Evolutionary conservation across 2,329 filamentous ascomycete species (phyloP), one percentile per base, ranked within the genome.

Genomic region (Myriangium duriaei): DNA sequence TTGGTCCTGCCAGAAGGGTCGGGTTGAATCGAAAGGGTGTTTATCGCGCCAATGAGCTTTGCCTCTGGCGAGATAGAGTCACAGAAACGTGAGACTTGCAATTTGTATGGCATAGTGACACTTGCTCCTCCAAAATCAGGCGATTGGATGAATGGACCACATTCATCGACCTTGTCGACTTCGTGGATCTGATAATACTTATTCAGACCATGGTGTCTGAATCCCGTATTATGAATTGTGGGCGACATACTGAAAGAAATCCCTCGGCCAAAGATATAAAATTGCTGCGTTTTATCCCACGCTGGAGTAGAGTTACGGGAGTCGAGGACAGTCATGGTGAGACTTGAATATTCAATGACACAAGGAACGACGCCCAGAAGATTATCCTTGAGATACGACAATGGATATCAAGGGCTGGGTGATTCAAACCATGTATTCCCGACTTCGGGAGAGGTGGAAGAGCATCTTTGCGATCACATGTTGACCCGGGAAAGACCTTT

Each of bases 21-120:
- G n/a, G n/a, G 62, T 14, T 71, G 65, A 32, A 82, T 56, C 62
- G 80, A 87, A 37, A 88, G 69, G 1, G 82, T 88, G 64, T 91
- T 88, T 58, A 80, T 79, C 35, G 82, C 82, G 34, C 82, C 81
- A 14, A 86, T 78, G 24, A 78, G 74, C 34, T 71, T 69, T 47
- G 74, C 81, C 58, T 85, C 80, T 14, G 74, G 69, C 5, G 81
- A 85, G 28, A 87, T 63, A 37, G 77, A 72, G 51, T 88, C 81
- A 5, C 88, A 69, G 48, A 82, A 68, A 0, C 73, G 67, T 42
- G 87, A 72, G 53, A 88, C 84, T 48, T 74, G 68, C 15, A 88
- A 73, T 58, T 91, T 88, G 64, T 83, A 77, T 0, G 83, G 83
- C 82, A 88, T 91, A 13, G 82, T 88, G 28, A 88, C 76, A 3